These are phyloP conservation scores for Aureobasidium sp. DNA, from an alignment of 2,329 filamentous ascomycete species.

Conservation along the genomic window DNA sequence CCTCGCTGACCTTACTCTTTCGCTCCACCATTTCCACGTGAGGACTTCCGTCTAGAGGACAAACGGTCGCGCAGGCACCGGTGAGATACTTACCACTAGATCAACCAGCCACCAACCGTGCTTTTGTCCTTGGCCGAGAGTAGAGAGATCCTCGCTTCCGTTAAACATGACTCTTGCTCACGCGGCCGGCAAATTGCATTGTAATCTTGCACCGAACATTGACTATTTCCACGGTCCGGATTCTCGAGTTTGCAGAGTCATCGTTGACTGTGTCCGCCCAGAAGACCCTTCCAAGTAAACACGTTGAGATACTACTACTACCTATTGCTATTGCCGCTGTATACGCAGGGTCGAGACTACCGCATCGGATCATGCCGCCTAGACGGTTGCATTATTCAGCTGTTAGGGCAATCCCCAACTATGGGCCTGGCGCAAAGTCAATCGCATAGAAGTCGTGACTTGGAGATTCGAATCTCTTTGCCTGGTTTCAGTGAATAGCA, in stretches of 20 bases:
- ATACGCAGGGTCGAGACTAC: background rate
- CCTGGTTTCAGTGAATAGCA: background rate
- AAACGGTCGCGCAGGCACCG: slow-evolving; percentile 4
- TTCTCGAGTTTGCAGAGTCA: background rate
- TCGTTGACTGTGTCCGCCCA: background rate
- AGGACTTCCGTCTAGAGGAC: background rate
- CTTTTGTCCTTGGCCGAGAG: background rate
- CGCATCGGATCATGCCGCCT: background rate
- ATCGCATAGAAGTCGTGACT: background rate
- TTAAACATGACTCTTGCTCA: slow-evolving; percentile 9
- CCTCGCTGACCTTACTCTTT: background rate
- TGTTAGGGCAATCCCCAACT: background rate
- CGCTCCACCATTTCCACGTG: background rate
- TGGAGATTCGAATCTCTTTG: background rate
- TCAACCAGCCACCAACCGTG: slow-evolving; percentile 6
- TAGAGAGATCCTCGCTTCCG: slow-evolving; percentile 4
- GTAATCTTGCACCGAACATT: background rate
- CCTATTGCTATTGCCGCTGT: no score
- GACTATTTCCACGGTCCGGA: background rate
- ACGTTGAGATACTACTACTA: no score
- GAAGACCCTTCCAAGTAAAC: background rate
- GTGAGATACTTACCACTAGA: slow-evolving; percentile 10
- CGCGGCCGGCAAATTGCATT: slow-evolving; percentile 8
- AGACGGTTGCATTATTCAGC: background rate
- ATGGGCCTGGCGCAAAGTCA: background rate